These are phyloP conservation scores for Chlamydomonas eustigma DNA, from an alignment of 139 green algal genomes.

Conservation along the genomic window DNA sequence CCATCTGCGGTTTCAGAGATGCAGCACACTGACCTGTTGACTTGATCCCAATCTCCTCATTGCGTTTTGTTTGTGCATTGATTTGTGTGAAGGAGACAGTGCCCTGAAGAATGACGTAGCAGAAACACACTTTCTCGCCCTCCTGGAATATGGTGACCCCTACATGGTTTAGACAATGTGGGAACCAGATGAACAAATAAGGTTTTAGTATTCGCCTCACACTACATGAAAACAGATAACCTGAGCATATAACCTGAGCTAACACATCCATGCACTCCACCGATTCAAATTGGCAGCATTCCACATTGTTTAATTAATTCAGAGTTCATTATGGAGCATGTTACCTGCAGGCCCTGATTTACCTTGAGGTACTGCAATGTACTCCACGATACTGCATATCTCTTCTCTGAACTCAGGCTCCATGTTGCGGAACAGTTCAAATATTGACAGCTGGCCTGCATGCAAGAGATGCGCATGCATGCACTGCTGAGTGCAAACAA, in stretches of 20 bases:
- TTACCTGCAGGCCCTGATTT: too few species aligned
- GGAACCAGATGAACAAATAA: too few species aligned
- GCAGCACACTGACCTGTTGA: too few species aligned
- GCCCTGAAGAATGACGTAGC: constrained; percentile 29
- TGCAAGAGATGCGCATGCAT: background rate
- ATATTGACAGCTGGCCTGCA: constrained; percentile 11
- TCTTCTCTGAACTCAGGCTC: constrained; percentile 6
- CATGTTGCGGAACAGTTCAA: constrained; percentile 23
- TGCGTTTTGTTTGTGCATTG: background rate
- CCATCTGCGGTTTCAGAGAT: too few species aligned
- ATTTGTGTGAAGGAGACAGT: constrained; percentile 4
- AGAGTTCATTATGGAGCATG: too few species aligned
- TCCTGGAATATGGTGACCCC: constrained; percentile 28
- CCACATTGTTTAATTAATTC: too few species aligned
- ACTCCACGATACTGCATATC: background rate
- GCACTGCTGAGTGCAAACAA: too few species aligned
- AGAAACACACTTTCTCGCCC: constrained; percentile 36
- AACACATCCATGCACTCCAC: too few species aligned
- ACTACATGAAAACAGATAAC: too few species aligned
- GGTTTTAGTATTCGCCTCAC: too few species aligned
- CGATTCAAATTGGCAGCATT: too few species aligned
- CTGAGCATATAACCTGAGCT: too few species aligned
- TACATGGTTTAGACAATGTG: constrained; percentile 10
- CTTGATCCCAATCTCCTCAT: constrained; percentile 11
- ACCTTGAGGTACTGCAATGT: background rate